These are phyloP conservation scores for Magnaporthales sp. DNA, from an alignment of 2,329 filamentous ascomycete species.

Conservation along the genomic window DNA sequence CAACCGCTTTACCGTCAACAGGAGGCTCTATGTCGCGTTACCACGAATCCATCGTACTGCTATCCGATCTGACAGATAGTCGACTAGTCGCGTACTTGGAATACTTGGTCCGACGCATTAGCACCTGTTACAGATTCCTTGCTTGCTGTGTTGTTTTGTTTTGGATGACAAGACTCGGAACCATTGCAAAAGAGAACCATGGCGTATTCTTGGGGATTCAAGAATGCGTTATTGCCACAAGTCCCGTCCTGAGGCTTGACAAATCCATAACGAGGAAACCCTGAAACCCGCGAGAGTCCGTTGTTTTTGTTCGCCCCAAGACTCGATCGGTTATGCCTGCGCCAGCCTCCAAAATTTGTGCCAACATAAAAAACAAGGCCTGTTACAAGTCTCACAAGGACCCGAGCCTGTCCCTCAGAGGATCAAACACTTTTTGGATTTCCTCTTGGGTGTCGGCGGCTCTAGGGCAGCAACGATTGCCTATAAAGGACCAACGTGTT, in stretches of 20 bases:
- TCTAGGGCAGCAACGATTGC: slow-evolving; percentile 94
- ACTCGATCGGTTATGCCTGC: neutral
- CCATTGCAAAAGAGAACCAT: neutral
- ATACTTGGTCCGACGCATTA: neutral
- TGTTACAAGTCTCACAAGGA: neutral
- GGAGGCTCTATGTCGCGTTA: neutral
- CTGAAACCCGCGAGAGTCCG: neutral
- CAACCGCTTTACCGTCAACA: neutral
- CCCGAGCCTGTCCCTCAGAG: slow-evolving; percentile 36
- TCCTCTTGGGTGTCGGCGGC: slow-evolving; percentile 76
- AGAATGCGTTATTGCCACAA: neutral
- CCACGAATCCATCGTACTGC: neutral
- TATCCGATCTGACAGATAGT: neutral
- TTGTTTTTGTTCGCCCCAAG: neutral
- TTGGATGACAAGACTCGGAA: neutral
- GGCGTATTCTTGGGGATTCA: neutral
- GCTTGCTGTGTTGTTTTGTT: neutral
- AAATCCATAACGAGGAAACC: neutral
- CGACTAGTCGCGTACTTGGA: neutral
- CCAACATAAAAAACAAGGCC: neutral
- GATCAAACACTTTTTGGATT: slow-evolving; percentile 59
- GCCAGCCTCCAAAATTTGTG: neutral
- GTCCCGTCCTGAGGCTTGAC: neutral
- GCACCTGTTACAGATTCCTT: neutral
- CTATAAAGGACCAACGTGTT: slow-evolving; percentile 32